Evolutionary conservation across 2,329 filamentous ascomycete genomes (phyloP).

Genomic region (Pseudogymnoascus sp.): DNA sequence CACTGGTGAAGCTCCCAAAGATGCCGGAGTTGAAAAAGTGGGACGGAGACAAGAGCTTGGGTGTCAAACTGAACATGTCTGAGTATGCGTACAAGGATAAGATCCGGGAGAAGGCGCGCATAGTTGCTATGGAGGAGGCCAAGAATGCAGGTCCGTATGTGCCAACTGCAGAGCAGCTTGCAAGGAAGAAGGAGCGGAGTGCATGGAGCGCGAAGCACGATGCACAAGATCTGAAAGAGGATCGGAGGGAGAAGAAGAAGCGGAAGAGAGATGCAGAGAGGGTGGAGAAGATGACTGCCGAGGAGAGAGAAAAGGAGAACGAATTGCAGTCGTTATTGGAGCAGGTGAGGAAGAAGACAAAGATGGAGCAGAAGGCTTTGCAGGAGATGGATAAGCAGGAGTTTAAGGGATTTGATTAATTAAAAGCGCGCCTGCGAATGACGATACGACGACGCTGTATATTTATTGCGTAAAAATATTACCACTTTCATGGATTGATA

Average conservation of each 20-base stretch:
- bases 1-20: slow-evolving; percentile 73
- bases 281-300: slow-evolving; percentile 58
- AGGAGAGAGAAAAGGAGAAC: slow-evolving; percentile 53
- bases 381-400: slow-evolving; percentile 31
- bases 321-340: slow-evolving; percentile 57
- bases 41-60: slow-evolving; percentile 56
- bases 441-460: slow-evolving; percentile 10
- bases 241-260: slow-evolving; percentile 55
- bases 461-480: slow-evolving; percentile 6
- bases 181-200: slow-evolving; percentile 54
- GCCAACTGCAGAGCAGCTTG: slow-evolving; percentile 35
- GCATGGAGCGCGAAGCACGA: slow-evolving; percentile 68
- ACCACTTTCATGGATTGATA: neutral
- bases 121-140: slow-evolving; percentile 44
- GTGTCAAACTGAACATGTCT: slow-evolving; percentile 57
- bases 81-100: slow-evolving; percentile 64
- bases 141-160: slow-evolving; percentile 34
- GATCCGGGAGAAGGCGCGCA: slow-evolving; percentile 55
- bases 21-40: slow-evolving; percentile 85
- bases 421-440: slow-evolving; percentile 12
- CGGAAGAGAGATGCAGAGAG: slow-evolving; percentile 55
- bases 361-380: slow-evolving; percentile 33
- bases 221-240: slow-evolving; percentile 52
- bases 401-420: slow-evolving; percentile 29
- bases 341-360: slow-evolving; percentile 43